Evolutionary conservation across 208 protist species (phyloP).

Genomic region (Crithidia sp.): DNA sequence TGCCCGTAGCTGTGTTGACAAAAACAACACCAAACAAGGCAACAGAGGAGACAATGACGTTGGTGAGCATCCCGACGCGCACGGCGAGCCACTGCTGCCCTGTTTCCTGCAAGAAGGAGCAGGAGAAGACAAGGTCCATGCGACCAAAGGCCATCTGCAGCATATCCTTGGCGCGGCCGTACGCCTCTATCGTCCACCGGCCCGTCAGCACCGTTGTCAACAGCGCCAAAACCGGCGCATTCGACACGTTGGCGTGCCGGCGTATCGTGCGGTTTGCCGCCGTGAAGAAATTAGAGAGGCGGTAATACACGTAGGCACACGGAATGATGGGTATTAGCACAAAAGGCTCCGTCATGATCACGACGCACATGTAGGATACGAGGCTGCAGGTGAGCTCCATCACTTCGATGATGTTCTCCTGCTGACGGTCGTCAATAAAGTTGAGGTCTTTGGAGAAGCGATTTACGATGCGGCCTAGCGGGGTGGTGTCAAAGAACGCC

Average conservation of each 20-base stretch:
- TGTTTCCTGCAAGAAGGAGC: constrained; percentile 41
- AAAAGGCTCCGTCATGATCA: constrained; percentile 48
- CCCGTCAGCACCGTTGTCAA: constrained; percentile 78
- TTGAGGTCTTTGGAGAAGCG: constrained; percentile 93
- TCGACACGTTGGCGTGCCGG: constrained; percentile 74
- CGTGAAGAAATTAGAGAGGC: constrained; percentile 69
- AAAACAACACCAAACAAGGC: constrained; percentile 32
- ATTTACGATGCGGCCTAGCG: no score
- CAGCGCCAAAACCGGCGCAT: constrained; percentile 82
- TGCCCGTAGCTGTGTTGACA: no score
- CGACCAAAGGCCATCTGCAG: constrained; percentile 38
- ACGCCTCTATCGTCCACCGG: constrained; percentile 78
- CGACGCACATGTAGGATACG: constrained; percentile 42
- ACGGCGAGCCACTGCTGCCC: constrained; percentile 86
- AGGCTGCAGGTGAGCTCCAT: constrained; percentile 42
- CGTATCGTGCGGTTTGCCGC: constrained; percentile 80
- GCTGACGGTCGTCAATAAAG: constrained; percentile 68
- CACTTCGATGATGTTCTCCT: constrained; percentile 31
- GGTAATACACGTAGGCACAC: constrained; percentile 64
- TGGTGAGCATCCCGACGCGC: constrained; percentile 89
- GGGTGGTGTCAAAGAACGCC: no score
- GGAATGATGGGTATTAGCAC: constrained; percentile 54
- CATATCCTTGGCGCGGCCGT: constrained; percentile 75
- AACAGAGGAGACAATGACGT: constrained; percentile 51
- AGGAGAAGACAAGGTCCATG: constrained; percentile 54